Percentiles rank a stretch among this genome's conserved stretches.
Conservation (phyloP, 2,329 filamentous ascomycete species). For the Pyricularia sp. region DNA sequence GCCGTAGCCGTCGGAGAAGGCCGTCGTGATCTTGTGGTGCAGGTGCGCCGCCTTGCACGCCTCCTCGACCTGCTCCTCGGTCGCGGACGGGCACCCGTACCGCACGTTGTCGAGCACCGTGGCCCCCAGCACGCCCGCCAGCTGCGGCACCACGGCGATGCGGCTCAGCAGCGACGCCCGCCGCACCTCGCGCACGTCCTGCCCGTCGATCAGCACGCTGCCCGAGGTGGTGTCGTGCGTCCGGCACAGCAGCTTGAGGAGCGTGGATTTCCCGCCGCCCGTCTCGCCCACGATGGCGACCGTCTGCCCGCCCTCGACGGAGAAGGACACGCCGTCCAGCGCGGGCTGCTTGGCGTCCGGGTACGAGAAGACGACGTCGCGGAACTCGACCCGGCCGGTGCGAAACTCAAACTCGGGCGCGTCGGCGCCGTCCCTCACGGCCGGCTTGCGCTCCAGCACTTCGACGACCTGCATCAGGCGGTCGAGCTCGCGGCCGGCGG, state of each 20-base stretch:
- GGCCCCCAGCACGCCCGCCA: conserved; percentile 50
- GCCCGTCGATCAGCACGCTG: conserved; percentile 42
- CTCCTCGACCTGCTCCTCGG: conserved; percentile 43
- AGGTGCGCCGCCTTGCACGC: conserved; percentile 50
- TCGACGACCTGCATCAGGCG: background rate
- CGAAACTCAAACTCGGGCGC: background rate
- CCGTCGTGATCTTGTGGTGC: conserved; percentile 45
- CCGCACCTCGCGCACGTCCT: conserved; percentile 45
- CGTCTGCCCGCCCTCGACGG: conserved; percentile 32
- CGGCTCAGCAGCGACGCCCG: conserved; percentile 42
- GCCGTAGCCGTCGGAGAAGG: conserved; percentile 39
- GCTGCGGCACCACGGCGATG: conserved; percentile 53
- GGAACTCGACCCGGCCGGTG: background rate
- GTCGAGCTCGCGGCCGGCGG: background rate
- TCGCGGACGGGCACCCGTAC: conserved; percentile 48
- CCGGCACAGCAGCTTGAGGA: conserved; percentile 45
- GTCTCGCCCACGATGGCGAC: conserved; percentile 46
- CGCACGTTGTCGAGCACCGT: conserved; percentile 48
- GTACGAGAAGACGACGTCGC: background rate
- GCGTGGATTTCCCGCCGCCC: conserved; percentile 49
- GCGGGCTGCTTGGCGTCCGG: background rate
- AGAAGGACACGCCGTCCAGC: conserved; percentile 1
- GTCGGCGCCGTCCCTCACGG: background rate
- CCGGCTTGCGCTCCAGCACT: background rate
- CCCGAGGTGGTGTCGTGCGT: conserved; percentile 46